phyloP scores from a whole-genome alignment of 2,329 filamentous ascomycete species.

The Pochonia chlamydosporia region DNA sequence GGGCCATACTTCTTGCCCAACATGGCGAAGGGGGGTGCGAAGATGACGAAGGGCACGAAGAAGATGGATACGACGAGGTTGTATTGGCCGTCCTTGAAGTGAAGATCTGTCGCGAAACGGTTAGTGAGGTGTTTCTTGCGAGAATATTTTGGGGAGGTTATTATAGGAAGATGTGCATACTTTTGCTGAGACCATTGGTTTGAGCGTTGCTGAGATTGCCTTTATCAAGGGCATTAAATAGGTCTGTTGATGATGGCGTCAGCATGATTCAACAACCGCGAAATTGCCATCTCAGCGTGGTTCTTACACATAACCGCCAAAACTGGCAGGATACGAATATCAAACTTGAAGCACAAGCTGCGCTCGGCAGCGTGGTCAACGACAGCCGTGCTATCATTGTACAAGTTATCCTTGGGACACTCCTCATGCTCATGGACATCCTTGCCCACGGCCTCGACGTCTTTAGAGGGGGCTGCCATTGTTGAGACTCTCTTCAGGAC shows the following conservation, averaged over 20 bases:
- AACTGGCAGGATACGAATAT: conserved; percentile 47
- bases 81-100: conserved; percentile 59
- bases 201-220: conserved; percentile 47
- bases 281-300: neutral
- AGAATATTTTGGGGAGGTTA: neutral
- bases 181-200: conserved; percentile 39
- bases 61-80: conserved; percentile 68
- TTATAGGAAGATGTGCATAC: too few species aligned
- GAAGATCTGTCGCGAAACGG: conserved; percentile 24
- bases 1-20: conserved; percentile 67
- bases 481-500: neutral
- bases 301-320: conserved; percentile 46
- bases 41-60: conserved; percentile 70
- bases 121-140: neutral
- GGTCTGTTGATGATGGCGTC: conserved; percentile 20
- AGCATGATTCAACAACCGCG: neutral
- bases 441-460: conserved; percentile 6
- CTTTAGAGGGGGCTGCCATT: conserved; percentile 6
- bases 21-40: conserved; percentile 54
- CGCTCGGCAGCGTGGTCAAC: conserved; percentile 40
- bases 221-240: conserved; percentile 42
- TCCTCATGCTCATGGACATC: conserved; percentile 11
- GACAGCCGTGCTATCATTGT: conserved; percentile 21
- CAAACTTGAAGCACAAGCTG: conserved; percentile 48
- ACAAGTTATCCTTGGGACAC: conserved; percentile 8